Conservation (phyloP, 805 yeast species). For the Suhomyces prunicola region DNA sequence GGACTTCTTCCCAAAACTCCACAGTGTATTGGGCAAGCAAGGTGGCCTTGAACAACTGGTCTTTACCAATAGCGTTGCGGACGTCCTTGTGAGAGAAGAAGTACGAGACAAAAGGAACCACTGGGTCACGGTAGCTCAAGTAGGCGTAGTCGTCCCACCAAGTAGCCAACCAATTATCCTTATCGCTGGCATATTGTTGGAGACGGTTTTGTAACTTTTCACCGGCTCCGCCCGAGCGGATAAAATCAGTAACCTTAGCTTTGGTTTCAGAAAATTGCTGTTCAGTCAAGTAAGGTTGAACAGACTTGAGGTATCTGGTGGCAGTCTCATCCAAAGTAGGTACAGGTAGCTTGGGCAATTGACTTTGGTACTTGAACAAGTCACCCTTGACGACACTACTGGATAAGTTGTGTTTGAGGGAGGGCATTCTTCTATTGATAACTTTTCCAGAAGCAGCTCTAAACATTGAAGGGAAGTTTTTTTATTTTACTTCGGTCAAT, state of each 20-base stretch:
- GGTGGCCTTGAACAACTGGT: conserved; percentile 72
- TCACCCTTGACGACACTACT: conserved; percentile 50
- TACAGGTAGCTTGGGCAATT: conserved; percentile 82
- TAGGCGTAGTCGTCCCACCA: conserved; percentile 96
- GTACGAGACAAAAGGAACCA: conserved; percentile 92
- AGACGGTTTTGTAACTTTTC: conserved; percentile 67
- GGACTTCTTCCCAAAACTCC: conserved; percentile 64
- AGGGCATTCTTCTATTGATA: conserved; percentile 8
- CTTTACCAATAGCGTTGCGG: conserved; percentile 51
- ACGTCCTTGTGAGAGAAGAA: conserved; percentile 81
- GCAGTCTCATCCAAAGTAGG: conserved; percentile 76
- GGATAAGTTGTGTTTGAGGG: conserved; percentile 12
- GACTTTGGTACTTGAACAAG: conserved; percentile 67
- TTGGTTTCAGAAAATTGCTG: conserved; percentile 52
- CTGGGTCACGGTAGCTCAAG: conserved; percentile 86
- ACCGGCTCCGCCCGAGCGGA: conserved; percentile 59
- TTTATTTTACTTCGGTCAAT: neutral
- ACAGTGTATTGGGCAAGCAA: conserved; percentile 66
- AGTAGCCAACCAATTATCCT: conserved; percentile 84
- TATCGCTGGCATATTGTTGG: conserved; percentile 50
- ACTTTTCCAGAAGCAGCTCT: conserved; percentile 3
- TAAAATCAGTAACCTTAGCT: conserved; percentile 61
- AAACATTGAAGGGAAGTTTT: conserved; percentile 3
- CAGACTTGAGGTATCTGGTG: conserved; percentile 62
- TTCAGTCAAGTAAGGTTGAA: conserved; percentile 61